Evolutionary conservation across 1,284 basidiomycete species (phyloP).

Genomic region (Rhodotorula mucilaginosa): DNA sequence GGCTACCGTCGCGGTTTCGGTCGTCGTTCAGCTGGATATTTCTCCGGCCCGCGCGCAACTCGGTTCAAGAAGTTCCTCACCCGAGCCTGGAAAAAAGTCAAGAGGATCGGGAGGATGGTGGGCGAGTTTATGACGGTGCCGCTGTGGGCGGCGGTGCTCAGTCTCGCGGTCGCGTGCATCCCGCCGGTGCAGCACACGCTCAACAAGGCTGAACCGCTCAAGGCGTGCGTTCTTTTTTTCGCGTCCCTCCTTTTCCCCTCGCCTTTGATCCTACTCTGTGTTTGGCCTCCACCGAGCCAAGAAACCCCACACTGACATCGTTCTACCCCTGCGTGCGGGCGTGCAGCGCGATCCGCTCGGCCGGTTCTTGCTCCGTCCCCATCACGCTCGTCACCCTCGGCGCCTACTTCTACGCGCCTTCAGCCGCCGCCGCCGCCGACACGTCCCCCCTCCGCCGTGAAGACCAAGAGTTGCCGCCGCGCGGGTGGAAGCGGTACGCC

Average conservation of each 20-base stretch:
- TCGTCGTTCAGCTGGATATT: too few species aligned
- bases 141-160: slow-evolving; percentile 50
- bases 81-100: slow-evolving; percentile 12
- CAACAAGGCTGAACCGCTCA: slow-evolving; percentile 48
- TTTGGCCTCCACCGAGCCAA: too few species aligned
- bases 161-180: slow-evolving; percentile 51
- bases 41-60: background rate
- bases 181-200: slow-evolving; percentile 49
- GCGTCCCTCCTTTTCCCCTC: too few species aligned
- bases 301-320: too few species aligned
- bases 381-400: slow-evolving; percentile 53
- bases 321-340: too few species aligned
- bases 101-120: slow-evolving; percentile 28
- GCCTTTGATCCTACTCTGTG: background rate
- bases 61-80: slow-evolving; percentile 1
- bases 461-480: slow-evolving; percentile 4
- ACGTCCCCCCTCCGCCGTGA: slow-evolving; percentile 25
- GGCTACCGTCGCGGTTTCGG: slow-evolving; percentile 19
- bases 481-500: slow-evolving; percentile 5
- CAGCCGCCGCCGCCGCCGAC: slow-evolving; percentile 11
- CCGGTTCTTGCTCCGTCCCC: slow-evolving; percentile 52
- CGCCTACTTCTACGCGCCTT: slow-evolving; percentile 44
- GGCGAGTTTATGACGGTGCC: slow-evolving; percentile 47
- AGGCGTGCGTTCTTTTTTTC: slow-evolving; percentile 39
- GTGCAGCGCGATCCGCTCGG: slow-evolving; percentile 49